A percentile compares a stretch with the other conserved stretches of the same genome.
These are phyloP conservation scores for Penicillium angulare DNA, from an alignment of 495 filamentous ascomycete species.

Conservation along the genomic window DNA sequence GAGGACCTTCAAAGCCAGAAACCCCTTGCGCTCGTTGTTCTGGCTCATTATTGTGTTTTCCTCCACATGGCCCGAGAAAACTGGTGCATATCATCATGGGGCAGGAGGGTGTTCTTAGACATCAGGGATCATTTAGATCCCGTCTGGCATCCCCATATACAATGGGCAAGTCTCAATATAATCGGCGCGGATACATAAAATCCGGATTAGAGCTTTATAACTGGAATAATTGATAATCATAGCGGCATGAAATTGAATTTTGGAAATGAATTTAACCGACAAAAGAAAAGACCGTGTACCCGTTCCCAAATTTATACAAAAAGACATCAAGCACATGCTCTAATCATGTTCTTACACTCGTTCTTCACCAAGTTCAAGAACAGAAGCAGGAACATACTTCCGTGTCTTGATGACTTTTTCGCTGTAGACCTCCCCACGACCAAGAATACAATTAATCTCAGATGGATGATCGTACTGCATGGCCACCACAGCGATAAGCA, in stretches of 20 bases:
- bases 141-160: slow-evolving; percentile 18
- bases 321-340: too few species aligned
- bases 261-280: too few species aligned
- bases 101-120: slow-evolving; percentile 15
- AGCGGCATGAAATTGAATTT: too few species aligned
- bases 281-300: too few species aligned
- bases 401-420: slow-evolving; percentile 15
- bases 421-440: slow-evolving; percentile 12
- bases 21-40: slow-evolving; percentile 22
- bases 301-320: too few species aligned
- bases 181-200: neutral
- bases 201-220: neutral
- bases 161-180: slow-evolving; percentile 8
- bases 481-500: slow-evolving; percentile 52
- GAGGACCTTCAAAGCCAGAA: slow-evolving; percentile 8
- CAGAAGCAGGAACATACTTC: slow-evolving; percentile 12
- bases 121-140: slow-evolving; percentile 13
- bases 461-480: slow-evolving; percentile 43
- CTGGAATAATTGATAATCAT: too few species aligned
- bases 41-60: slow-evolving; percentile 26
- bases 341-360: neutral
- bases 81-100: slow-evolving; percentile 22
- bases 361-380: slow-evolving; percentile 10
- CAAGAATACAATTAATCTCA: slow-evolving; percentile 25
- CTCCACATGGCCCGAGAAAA: slow-evolving; percentile 22